Percentiles rank a stretch among this genome's conserved stretches.
Evolutionary conservation across 805 yeast genomes (phyloP).

Genomic region (Candida railenensis): DNA sequence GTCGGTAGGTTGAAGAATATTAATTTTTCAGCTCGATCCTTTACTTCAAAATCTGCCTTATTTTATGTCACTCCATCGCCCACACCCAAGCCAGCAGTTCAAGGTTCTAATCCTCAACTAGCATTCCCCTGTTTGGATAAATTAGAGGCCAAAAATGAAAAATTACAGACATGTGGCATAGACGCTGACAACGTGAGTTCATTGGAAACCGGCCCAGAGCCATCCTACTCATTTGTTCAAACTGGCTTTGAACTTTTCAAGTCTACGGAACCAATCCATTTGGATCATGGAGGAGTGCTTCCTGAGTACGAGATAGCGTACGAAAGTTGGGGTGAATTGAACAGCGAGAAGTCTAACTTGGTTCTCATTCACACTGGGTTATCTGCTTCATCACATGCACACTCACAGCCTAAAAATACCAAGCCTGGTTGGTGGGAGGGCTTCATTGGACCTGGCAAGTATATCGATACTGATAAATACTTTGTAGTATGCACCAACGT

Average conservation of each 20-base stretch:
- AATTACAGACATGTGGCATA: slow-evolving; percentile 15
- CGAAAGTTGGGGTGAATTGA: slow-evolving; percentile 86
- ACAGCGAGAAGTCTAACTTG: slow-evolving; percentile 63
- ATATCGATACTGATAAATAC: slow-evolving; percentile 77
- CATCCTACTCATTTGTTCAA: slow-evolving; percentile 69
- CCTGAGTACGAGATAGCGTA: slow-evolving; percentile 82
- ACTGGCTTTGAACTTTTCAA: slow-evolving; percentile 63
- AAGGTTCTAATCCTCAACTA: slow-evolving; percentile 59
- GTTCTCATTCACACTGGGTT: slow-evolving; percentile 85
- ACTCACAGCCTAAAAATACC: slow-evolving; percentile 66
- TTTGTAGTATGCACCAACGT: slow-evolving; percentile 89
- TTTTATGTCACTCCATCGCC: slow-evolving; percentile 2
- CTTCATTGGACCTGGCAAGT: slow-evolving; percentile 81
- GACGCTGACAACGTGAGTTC: slow-evolving; percentile 19
- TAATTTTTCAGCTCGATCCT: no score
- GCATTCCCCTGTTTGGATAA: slow-evolving; percentile 85
- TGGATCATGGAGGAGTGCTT: slow-evolving; percentile 80
- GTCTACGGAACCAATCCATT: slow-evolving; percentile 56
- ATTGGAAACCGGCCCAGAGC: slow-evolving; percentile 78
- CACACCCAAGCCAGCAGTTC: slow-evolving; percentile 10
- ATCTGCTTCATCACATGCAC: slow-evolving; percentile 93
- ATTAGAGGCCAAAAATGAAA: slow-evolving; percentile 55
- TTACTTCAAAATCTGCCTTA: neutral
- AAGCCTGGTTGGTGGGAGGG: slow-evolving; percentile 95
- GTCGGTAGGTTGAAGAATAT: no score